Conservation (phyloP, 2,329 filamentous ascomycete species). For the Fusarium abutilonis region DNA sequence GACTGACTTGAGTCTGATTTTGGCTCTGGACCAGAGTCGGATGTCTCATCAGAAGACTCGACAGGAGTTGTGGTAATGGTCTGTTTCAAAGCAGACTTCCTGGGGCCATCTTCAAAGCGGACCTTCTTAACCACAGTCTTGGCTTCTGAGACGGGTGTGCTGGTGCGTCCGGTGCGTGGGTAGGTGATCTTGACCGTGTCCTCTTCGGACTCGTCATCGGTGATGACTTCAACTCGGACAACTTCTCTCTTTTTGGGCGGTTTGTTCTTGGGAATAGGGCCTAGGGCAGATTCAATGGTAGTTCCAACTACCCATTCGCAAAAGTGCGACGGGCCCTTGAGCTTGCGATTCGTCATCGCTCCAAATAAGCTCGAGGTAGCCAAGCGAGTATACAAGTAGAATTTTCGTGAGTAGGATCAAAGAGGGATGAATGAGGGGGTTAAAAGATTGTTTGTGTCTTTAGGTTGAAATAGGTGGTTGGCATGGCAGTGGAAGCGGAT, state of each 20-base stretch:
- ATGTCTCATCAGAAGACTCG: constrained; percentile 39
- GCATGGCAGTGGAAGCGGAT: neutral
- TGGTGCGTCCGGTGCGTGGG: constrained; percentile 51
- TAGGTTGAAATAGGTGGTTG: neutral
- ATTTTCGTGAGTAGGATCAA: constrained; percentile 10
- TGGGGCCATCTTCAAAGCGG: constrained; percentile 51
- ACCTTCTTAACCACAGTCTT: constrained; percentile 53
- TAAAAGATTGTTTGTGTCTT: neutral
- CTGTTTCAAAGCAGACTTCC: constrained; percentile 43
- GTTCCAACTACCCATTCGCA: constrained; percentile 56
- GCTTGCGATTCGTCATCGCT: constrained; percentile 35
- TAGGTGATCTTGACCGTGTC: constrained; percentile 62
- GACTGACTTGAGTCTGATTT: constrained; percentile 41
- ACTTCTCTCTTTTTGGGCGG: constrained; percentile 46
- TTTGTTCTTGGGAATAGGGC: constrained; percentile 43
- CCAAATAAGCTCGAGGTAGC: constrained; percentile 3
- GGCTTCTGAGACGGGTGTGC: constrained; percentile 3
- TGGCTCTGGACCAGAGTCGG: constrained; percentile 34
- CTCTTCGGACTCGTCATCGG: constrained; percentile 62
- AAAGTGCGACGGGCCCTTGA: constrained; percentile 43
- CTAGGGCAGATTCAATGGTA: constrained; percentile 47
- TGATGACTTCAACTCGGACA: constrained; percentile 56
- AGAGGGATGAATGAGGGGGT: neutral
- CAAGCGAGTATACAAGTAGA: constrained; percentile 6
- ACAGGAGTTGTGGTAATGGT: constrained; percentile 20